A percentile compares a stretch with the other conserved stretches of the same genome.
phyloP scores from a whole-genome alignment of 176 grass and related monocot species.

The Miscanthus lutarioriparius region DNA sequence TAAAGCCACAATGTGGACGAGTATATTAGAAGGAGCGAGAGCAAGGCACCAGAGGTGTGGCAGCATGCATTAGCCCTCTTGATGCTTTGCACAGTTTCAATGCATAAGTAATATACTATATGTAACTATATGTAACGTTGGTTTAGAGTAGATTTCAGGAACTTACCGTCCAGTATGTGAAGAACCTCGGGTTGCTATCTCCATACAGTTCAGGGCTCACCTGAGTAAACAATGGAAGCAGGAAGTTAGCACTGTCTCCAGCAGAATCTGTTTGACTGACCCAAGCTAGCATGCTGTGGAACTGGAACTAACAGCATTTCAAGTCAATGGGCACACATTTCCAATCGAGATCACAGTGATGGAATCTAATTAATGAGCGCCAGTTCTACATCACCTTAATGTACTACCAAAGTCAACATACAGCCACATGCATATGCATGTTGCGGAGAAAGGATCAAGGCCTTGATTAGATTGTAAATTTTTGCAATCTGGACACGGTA shows the following conservation, averaged over 20 bases:
- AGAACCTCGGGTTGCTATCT: slow-evolving; percentile 81
- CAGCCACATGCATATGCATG: slow-evolving; percentile 34
- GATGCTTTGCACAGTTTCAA: neutral
- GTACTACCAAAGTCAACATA: slow-evolving; percentile 26
- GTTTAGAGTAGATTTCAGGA: neutral
- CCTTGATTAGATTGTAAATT: too few species aligned
- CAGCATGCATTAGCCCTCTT: too few species aligned
- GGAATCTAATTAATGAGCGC: slow-evolving; percentile 50
- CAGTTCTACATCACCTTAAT: slow-evolving; percentile 9
- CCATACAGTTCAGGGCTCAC: slow-evolving; percentile 94
- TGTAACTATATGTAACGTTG: neutral
- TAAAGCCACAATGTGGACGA: too few species aligned
- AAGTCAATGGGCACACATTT: slow-evolving; percentile 43
- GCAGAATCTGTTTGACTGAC: slow-evolving; percentile 24
- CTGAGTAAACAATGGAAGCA: slow-evolving; percentile 43
- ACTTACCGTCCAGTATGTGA: slow-evolving; percentile 97
- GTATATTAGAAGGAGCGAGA: too few species aligned
- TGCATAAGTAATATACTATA: neutral
- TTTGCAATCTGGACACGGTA: too few species aligned
- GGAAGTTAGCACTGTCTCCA: slow-evolving; percentile 20
- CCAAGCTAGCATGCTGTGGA: neutral
- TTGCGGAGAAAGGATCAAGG: neutral
- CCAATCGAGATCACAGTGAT: slow-evolving; percentile 32
- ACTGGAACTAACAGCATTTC: neutral
- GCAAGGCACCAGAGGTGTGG: too few species aligned